phyloP scores from a whole-genome alignment of 2,329 filamentous ascomycete genomes.

The Neophaeococcomyces aloes region DNA sequence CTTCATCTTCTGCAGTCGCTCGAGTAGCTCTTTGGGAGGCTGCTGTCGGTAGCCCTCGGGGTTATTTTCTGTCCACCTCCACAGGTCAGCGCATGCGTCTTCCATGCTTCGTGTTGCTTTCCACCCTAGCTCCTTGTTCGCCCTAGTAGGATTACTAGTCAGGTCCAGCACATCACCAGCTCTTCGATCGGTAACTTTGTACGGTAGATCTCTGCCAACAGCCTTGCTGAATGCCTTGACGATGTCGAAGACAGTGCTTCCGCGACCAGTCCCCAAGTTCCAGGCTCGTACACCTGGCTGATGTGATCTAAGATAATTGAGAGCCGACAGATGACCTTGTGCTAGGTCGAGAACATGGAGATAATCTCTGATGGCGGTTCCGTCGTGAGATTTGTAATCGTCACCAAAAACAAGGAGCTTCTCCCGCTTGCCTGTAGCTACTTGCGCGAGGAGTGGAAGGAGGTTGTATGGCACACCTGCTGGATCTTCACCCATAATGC shows the following conservation, averaged over 20 bases:
- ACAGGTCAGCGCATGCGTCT: slow-evolving; percentile 85
- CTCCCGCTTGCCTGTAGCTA: slow-evolving; percentile 86
- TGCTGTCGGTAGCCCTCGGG: slow-evolving; percentile 88
- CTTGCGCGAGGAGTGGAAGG: slow-evolving; percentile 84
- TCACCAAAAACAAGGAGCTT: slow-evolving; percentile 93
- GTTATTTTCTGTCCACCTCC: slow-evolving; percentile 96
- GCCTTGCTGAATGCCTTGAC: slow-evolving; percentile 85
- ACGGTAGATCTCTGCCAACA: slow-evolving; percentile 75
- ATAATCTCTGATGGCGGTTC: slow-evolving; percentile 93
- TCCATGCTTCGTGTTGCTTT: slow-evolving; percentile 84
- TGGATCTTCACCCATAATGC: slow-evolving; percentile 96
- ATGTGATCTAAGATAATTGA: slow-evolving; percentile 76
- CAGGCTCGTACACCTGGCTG: slow-evolving; percentile 86
- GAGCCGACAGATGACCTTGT: slow-evolving; percentile 72
- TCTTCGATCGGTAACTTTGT: slow-evolving; percentile 72
- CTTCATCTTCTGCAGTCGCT: slow-evolving; percentile 42
- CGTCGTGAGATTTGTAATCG: slow-evolving; percentile 82
- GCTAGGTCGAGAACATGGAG: slow-evolving; percentile 92
- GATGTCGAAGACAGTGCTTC: slow-evolving; percentile 95
- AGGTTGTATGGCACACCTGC: slow-evolving; percentile 94
- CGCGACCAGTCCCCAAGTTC: slow-evolving; percentile 91
- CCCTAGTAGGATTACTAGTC: slow-evolving; percentile 78
- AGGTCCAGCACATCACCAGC: slow-evolving; percentile 88
- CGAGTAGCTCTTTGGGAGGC: slow-evolving; percentile 72
- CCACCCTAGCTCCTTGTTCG: slow-evolving; percentile 84